phyloP scores from a whole-genome alignment of 2,329 filamentous ascomycete species.

The Aureobasidium sp. region DNA sequence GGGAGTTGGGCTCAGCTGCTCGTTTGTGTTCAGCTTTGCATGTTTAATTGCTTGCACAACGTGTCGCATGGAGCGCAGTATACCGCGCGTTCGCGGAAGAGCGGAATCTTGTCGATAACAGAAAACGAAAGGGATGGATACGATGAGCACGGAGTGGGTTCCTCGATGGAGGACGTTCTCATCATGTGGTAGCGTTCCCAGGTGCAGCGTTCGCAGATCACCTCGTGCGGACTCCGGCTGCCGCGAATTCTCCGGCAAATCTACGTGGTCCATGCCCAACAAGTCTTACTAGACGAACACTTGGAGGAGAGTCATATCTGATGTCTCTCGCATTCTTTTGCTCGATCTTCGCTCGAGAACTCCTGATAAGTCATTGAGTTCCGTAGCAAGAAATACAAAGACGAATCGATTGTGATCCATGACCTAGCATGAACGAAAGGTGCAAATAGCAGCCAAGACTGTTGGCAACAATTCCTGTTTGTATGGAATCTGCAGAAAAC shows the following conservation, averaged over 20 bases:
- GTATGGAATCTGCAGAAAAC: background rate
- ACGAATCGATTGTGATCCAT: background rate
- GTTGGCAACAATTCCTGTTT: background rate
- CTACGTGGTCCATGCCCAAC: background rate
- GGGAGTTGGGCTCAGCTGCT: constrained; percentile 1
- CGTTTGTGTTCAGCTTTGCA: constrained; percentile 2
- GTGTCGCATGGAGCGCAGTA: background rate
- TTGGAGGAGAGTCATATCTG: background rate
- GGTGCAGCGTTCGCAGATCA: constrained; percentile 6
- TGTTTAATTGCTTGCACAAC: constrained; percentile 6
- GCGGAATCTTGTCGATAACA: constrained; percentile 3
- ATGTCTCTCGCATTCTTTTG: background rate
- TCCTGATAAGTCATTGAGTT: no score
- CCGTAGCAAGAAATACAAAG: no score
- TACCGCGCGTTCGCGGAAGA: background rate
- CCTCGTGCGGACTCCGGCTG: background rate
- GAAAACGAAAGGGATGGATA: background rate
- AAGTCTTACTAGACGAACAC: background rate
- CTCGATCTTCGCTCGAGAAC: background rate
- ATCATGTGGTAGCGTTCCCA: background rate
- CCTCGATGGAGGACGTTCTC: background rate
- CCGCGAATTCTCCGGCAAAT: background rate
- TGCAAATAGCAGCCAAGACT: background rate
- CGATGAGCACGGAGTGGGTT: background rate
- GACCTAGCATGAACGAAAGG: background rate